Evolutionary conservation across 2,329 filamentous ascomycete genomes (phyloP), one percentile per base, ranked within the genome.

Genomic region (Neoascochyta sp.): DNA sequence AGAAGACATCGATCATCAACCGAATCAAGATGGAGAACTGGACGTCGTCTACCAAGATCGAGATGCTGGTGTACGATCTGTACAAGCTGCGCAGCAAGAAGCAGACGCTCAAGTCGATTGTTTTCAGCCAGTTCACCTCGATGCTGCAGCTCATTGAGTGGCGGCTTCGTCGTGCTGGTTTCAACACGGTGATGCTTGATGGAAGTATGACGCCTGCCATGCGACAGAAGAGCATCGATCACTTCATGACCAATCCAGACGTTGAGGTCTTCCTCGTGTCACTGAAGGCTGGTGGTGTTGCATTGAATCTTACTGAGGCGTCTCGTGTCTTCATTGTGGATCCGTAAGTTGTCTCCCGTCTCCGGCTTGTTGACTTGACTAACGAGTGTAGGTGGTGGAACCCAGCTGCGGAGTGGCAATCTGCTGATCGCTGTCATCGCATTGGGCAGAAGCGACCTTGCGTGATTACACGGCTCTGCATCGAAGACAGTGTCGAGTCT

Each of bases 351-450:
- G 17, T 22, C 9, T 19, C 9, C 13, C 4, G 3, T 12, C 4
- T 18, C 7, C 3, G 15, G 4, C 10, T 13, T 6, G 4, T 5
- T n/a, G 13, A 11, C 2, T 9, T 13, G 50, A 25, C 62, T 62
- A 47, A 67, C 29, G 15, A 9, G 17, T 40, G 19, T 46, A 88
- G 84, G 48, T 96, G 92, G 92, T 98, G 92, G 92, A 96, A 96
- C 50, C 92, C 92, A n/a, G 89, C 89, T n/a, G 90, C 90, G 0
- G 92, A 98, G 67, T 98, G 92, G 92, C 92, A 98, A 66, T 92
- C 85, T 40, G 92, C 92, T 3, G 92, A 98, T 43, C 68, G 70
- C 27, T 73, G 69, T 47, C 92, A 96, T 65, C 88, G 92, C 33
- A 98, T 96, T 48, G 92, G 92, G 17, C 92, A 98, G 68, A 86